phyloP scores from a whole-genome alignment of 257 asterid species.

The Nicotiana obtusifolia region DNA sequence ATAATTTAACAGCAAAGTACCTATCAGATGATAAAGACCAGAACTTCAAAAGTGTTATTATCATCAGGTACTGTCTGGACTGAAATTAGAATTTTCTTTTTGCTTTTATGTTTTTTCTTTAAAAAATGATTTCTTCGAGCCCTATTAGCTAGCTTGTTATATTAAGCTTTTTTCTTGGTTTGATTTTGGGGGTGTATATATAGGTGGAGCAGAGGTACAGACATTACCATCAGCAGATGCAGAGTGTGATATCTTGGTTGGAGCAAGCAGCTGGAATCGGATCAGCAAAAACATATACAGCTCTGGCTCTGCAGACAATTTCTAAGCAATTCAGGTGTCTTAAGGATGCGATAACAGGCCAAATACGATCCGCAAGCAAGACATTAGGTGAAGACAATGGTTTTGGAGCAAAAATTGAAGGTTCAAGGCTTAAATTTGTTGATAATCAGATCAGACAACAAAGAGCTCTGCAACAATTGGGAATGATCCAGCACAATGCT shows the following conservation, averaged over 20 bases:
- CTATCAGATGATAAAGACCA: slow-evolving; percentile 22
- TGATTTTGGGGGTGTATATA: background rate
- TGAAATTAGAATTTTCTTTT: background rate
- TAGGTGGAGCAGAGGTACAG: slow-evolving; percentile 96
- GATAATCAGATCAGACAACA: slow-evolving; percentile 89
- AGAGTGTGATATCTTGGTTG: slow-evolving; percentile 74
- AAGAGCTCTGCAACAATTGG: slow-evolving; percentile 91
- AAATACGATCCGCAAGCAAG: slow-evolving; percentile 60
- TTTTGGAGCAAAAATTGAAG: slow-evolving; percentile 51
- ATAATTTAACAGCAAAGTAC: slow-evolving; percentile 9
- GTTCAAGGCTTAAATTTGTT: slow-evolving; percentile 79
- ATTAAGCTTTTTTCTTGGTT: background rate
- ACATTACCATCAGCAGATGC: slow-evolving; percentile 95
- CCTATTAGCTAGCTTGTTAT: no score
- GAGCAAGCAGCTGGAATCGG: slow-evolving; percentile 89
- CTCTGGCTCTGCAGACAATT: slow-evolving; percentile 81
- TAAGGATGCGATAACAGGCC: slow-evolving; percentile 79
- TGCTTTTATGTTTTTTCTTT: background rate
- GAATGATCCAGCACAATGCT: slow-evolving; percentile 97
- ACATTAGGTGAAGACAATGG: slow-evolving; percentile 79
- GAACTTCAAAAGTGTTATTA: slow-evolving; percentile 25
- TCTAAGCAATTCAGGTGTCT: slow-evolving; percentile 94
- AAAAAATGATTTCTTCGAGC: no score
- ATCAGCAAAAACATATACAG: slow-evolving; percentile 82
- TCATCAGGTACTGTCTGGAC: slow-evolving; percentile 16